phyloP scores from a whole-genome alignment of 768 basidiomycete species.

The Pleurotus tuoliensis region DNA sequence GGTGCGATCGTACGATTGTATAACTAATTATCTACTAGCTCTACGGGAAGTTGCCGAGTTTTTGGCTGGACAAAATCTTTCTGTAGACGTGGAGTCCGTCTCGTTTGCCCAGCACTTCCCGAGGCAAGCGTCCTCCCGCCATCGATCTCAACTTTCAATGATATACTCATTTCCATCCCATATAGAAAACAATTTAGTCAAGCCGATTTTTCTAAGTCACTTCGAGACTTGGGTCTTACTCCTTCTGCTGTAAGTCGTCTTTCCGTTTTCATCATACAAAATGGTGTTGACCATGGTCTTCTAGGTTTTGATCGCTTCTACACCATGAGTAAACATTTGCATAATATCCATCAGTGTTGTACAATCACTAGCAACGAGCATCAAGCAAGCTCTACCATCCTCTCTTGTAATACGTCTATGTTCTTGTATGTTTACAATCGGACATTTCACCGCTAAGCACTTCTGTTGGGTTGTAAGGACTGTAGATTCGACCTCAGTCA shows the following conservation, averaged over 20 bases:
- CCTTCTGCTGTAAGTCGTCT: conserved; percentile 73
- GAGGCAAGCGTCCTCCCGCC: conserved; percentile 43
- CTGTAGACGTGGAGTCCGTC: conserved; percentile 74
- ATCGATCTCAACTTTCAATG: neutral
- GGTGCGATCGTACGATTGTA: neutral
- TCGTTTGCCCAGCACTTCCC: conserved; percentile 81
- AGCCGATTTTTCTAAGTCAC: conserved; percentile 72
- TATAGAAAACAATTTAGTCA: conserved; percentile 72
- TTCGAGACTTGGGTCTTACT: conserved; percentile 83
- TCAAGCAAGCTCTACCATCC: no score
- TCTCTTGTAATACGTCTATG: no score
- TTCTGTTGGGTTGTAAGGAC: no score
- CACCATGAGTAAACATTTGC: neutral
- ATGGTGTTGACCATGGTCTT: neutral
- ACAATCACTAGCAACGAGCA: no score
- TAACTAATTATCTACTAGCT: conserved; percentile 38
- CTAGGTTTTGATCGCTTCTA: neutral
- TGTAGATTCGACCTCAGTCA: no score
- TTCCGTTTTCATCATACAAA: neutral
- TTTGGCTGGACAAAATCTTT: conserved; percentile 68
- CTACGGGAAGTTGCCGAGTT: conserved; percentile 85
- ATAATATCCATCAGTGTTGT: no score
- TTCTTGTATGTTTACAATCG: no score
- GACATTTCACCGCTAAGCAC: no score
- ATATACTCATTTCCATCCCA: neutral